A percentile compares a stretch with the other conserved stretches of the same genome.
Evolutionary conservation across 2,329 filamentous ascomycete genomes (phyloP).

Genomic region (Alternaria sp.): DNA sequence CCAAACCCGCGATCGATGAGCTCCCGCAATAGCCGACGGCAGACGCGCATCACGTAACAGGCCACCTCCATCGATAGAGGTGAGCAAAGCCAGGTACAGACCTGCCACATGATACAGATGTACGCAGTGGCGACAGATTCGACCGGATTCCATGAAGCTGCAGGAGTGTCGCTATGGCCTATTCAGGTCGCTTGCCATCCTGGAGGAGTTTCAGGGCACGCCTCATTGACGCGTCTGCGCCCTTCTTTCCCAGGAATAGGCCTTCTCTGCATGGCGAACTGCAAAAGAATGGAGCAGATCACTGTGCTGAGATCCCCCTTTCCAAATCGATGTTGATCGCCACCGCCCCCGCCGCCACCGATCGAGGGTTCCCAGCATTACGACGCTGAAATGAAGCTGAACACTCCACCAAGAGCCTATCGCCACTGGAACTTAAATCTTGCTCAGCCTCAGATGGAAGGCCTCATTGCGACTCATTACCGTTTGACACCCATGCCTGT

Average conservation of each 20-base stretch:
- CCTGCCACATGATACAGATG: neutral
- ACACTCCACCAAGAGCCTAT: neutral
- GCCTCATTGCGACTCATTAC: neutral
- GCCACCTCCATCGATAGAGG: neutral
- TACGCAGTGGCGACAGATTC: neutral
- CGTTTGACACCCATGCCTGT: neutral
- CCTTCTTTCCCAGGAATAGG: neutral
- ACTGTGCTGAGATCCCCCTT: neutral
- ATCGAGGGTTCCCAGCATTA: slow-evolving; percentile 1
- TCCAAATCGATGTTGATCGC: neutral
- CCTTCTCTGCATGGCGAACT: neutral
- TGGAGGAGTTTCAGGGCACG: neutral
- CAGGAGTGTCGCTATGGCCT: neutral
- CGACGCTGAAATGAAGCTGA: neutral
- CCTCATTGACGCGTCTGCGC: neutral
- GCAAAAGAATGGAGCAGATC: neutral
- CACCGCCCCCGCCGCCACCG: neutral
- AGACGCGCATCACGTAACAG: neutral
- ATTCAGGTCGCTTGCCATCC: neutral
- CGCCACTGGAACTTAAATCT: neutral
- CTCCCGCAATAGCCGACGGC: neutral
- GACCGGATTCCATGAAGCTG: neutral
- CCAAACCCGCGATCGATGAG: neutral
- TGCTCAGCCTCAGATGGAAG: neutral
- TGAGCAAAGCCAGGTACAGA: neutral